phyloP scores from a whole-genome alignment of 106 monocot species.

The Dendrobium nobile region DNA sequence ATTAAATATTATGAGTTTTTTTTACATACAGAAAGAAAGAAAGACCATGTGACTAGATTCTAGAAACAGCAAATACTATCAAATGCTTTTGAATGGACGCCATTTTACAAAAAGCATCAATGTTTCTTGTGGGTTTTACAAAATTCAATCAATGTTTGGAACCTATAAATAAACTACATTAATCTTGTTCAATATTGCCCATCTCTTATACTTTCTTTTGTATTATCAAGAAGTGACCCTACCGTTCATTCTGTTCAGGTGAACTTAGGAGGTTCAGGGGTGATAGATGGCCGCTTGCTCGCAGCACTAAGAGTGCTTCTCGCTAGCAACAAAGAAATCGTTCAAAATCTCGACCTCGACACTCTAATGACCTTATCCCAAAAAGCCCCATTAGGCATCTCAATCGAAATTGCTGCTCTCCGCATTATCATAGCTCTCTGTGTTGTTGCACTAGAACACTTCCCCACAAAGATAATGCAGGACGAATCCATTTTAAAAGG shows the following conservation, averaged over 20 bases:
- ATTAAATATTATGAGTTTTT: neutral
- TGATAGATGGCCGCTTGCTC: constrained; percentile 79
- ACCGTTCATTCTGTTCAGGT: constrained; percentile 34
- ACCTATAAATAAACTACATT: too few species aligned
- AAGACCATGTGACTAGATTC: too few species aligned
- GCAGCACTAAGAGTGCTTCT: constrained; percentile 77
- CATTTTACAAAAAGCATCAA: too few species aligned
- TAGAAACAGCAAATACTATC: too few species aligned
- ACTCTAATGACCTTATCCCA: constrained; percentile 52
- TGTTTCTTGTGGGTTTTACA: too few species aligned
- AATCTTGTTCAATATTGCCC: too few species aligned
- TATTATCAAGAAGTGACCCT: neutral
- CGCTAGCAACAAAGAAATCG: constrained; percentile 31
- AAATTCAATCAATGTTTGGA: too few species aligned
- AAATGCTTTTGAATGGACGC: too few species aligned
- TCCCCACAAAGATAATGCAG: constrained; percentile 92
- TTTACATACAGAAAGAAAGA: too few species aligned
- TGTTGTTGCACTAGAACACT: constrained; percentile 60
- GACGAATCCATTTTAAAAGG: constrained; percentile 67
- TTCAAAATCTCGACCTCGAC: constrained; percentile 25
- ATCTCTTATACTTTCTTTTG: too few species aligned
- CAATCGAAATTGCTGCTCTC: constrained; percentile 52
- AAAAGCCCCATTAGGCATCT: constrained; percentile 62
- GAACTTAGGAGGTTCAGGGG: constrained; percentile 61
- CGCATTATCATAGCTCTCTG: constrained; percentile 66